A percentile compares a stretch with the other conserved stretches of the same genome.
phyloP scores from a whole-genome alignment of 257 asterid genomes.

The Gentiana dahurica region DNA sequence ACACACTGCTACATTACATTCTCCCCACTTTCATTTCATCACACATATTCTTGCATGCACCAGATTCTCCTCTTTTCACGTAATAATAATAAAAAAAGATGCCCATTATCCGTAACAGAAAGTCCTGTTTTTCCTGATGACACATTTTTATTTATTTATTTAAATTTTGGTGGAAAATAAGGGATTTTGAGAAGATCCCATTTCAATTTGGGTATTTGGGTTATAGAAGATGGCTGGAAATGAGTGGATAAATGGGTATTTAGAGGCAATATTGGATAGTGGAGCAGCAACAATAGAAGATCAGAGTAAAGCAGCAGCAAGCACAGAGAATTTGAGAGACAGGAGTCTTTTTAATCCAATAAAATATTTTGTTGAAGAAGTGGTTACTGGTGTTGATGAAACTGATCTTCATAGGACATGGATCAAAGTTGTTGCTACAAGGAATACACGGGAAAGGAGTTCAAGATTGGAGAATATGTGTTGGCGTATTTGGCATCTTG shows the following conservation, averaged over 20 bases:
- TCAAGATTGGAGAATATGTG: slow-evolving; percentile 84
- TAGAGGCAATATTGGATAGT: slow-evolving; percentile 77
- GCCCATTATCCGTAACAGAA: no score
- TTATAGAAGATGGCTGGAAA: slow-evolving; percentile 55
- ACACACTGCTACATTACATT: background rate
- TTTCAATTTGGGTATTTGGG: background rate
- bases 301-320: slow-evolving; percentile 11
- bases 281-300: slow-evolving; percentile 57
- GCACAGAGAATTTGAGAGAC: slow-evolving; percentile 21
- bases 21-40: no score
- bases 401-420: slow-evolving; percentile 78
- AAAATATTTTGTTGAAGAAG: slow-evolving; percentile 73
- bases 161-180: no score
- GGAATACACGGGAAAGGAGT: slow-evolving; percentile 62
- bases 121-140: no score
- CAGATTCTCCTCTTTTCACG: no score
- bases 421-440: slow-evolving; percentile 74
- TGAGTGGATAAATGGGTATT: slow-evolving; percentile 88
- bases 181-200: no score
- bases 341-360: slow-evolving; percentile 58
- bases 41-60: no score
- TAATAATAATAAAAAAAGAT: no score
- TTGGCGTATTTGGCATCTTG: slow-evolving; percentile 90
- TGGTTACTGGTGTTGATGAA: slow-evolving; percentile 69
- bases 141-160: no score